These are phyloP conservation scores for Sordaria brevicollis DNA, from an alignment of 495 filamentous ascomycete genomes.

Conservation along the genomic window DNA sequence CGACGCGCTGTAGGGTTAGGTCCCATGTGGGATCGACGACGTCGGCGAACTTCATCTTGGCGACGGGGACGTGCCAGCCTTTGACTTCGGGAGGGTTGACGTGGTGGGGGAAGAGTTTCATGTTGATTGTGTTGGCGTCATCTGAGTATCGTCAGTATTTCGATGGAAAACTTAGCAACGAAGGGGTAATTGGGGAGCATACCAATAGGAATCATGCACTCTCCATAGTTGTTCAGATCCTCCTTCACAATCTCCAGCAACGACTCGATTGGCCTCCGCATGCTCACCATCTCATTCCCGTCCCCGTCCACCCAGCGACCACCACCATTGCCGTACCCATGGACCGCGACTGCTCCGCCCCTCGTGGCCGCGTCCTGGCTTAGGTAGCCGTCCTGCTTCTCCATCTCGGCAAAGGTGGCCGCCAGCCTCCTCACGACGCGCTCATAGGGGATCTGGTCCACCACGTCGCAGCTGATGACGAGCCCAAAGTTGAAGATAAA, in stretches of 20 bases:
- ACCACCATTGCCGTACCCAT: conserved; percentile 23
- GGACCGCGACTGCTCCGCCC: not conserved
- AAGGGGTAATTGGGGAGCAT: conserved; percentile 12
- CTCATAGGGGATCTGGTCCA: conserved; percentile 57
- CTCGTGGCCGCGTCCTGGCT: conserved; percentile 35
- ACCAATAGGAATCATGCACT: conserved; percentile 96
- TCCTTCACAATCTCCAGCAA: conserved; percentile 87
- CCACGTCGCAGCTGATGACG: conserved; percentile 58
- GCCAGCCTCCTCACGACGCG: conserved; percentile 79
- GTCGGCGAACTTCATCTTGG: conserved; percentile 64
- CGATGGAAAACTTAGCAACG: not conserved
- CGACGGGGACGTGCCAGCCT: conserved; percentile 82
- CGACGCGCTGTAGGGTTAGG: conserved; percentile 73
- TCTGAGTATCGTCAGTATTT: conserved; percentile 36
- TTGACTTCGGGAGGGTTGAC: conserved; percentile 65
- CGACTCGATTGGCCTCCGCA: conserved; percentile 56
- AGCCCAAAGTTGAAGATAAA: conserved; percentile 97
- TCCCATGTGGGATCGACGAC: conserved; percentile 83
- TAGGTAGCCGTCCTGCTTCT: conserved; percentile 75
- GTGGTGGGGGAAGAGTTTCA: conserved; percentile 86
- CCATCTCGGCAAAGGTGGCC: conserved; percentile 72
- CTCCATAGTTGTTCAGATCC: conserved; percentile 92
- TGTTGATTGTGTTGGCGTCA: conserved; percentile 87
- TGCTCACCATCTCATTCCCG: conserved; percentile 2
- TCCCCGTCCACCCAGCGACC: conserved; percentile 15